These are phyloP conservation scores for Aspergillus sp. DNA, from an alignment of 2,329 filamentous ascomycete genomes.

Conservation along the genomic window DNA sequence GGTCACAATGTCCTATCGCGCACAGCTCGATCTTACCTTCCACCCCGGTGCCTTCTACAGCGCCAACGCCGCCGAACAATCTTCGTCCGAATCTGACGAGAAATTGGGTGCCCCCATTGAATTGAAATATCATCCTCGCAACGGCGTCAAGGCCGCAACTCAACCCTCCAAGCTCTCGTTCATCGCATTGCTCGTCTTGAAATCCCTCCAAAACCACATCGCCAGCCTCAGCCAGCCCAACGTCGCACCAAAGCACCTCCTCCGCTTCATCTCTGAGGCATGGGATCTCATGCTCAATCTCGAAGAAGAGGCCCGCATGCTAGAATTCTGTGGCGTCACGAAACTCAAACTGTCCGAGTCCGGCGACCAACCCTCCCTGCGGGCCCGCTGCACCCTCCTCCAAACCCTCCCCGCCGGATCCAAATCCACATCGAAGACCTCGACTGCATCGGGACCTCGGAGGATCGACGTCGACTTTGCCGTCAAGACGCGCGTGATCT, in stretches of 20 bases:
- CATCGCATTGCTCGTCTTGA: constrained; percentile 42
- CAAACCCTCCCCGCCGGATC: constrained; percentile 17
- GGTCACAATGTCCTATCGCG: constrained; percentile 43
- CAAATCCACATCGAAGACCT: constrained; percentile 10
- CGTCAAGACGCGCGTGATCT: constrained; percentile 30
- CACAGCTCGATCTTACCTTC: constrained; percentile 44
- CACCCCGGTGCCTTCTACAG: constrained; percentile 38
- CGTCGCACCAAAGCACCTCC: constrained; percentile 36
- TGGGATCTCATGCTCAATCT: constrained; percentile 42
- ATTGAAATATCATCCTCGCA: constrained; percentile 32
- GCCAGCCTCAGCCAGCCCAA: constrained; percentile 36
- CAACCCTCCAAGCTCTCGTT: constrained; percentile 28
- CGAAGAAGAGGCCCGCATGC: constrained; percentile 45
- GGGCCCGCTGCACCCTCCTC: constrained; percentile 41
- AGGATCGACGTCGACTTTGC: constrained; percentile 43
- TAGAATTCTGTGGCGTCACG: constrained; percentile 47
- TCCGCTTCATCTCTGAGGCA: constrained; percentile 42
- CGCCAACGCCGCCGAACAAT: constrained; percentile 19
- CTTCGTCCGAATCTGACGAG: constrained; percentile 22
- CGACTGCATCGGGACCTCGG: neutral
- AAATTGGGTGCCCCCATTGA: constrained; percentile 31
- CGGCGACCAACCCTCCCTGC: constrained; percentile 27
- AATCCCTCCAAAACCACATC: constrained; percentile 40
- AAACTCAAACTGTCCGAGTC: constrained; percentile 33
- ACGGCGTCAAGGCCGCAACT: constrained; percentile 12